Evolutionary conservation across 179 eudicot genomes (phyloP).

Genomic region (Actinidia chinensis): DNA sequence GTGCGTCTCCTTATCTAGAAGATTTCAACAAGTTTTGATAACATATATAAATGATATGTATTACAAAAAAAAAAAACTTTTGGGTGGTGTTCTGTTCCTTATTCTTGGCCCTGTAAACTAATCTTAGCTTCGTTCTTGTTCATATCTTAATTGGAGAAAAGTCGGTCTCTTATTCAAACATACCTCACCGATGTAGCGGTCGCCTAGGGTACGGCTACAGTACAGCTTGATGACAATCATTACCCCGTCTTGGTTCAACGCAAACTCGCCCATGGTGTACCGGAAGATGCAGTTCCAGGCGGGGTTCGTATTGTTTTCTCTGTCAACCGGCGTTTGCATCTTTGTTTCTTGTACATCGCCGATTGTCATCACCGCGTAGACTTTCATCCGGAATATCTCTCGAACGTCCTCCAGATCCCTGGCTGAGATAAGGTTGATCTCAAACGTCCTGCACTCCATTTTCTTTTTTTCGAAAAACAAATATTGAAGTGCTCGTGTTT

Average conservation of each 20-base stretch:
- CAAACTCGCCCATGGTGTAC: constrained; percentile 14
- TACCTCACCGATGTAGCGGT: constrained; percentile 22
- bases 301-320: constrained; percentile 11
- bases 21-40: too few relatives aligned
- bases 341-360: background rate
- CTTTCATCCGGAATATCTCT: constrained; percentile 31
- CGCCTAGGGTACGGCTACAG: constrained; percentile 19
- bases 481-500: background rate
- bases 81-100: too few relatives aligned
- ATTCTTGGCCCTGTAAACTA: too few relatives aligned
- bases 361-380: constrained; percentile 31
- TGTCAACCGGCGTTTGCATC: constrained; percentile 17
- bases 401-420: constrained; percentile 25
- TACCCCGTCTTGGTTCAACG: constrained; percentile 1
- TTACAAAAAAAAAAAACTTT: too few relatives aligned
- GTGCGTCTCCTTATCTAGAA: too few relatives aligned
- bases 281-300: constrained; percentile 11
- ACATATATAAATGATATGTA: too few relatives aligned
- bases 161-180: too few relatives aligned
- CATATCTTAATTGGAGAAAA: too few relatives aligned
- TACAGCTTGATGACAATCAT: constrained; percentile 22
- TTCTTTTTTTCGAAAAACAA: background rate
- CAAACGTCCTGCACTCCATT: background rate
- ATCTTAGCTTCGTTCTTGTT: too few relatives aligned
- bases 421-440: constrained; percentile 24